Base-by-base conservation (phyloP, 129 eudicot species). In the Helichrysum umbraculigerum region DNA sequence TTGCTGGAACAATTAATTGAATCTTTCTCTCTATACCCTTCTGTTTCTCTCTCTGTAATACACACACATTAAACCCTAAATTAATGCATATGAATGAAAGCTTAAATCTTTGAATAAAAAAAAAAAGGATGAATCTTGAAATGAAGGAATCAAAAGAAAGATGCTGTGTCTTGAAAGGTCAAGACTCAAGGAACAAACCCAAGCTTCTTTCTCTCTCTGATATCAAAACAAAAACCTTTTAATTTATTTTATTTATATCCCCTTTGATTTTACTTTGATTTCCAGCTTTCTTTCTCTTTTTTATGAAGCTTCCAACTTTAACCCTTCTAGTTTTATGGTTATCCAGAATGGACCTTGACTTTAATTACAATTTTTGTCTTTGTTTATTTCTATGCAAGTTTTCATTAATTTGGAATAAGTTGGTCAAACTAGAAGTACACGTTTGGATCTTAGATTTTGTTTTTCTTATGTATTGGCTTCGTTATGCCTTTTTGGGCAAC, bases 121-220 rank as follows among this genome's bases (percentile, higher is more conserved):
- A 63, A 63, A 33, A 63, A 63, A 33, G 25, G 19, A 28, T 29
- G 21, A 16, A 67, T 14, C 71, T 64, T 79, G 83, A 51, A 66
- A 72, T 64, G 66, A 79, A 64, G 41, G 83, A 64, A 72, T 65
- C 73, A 64, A 51, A n/a, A 25, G 78, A 71, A 79, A 79, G 82
- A 77, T 79, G 82, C 54, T 33, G 76, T 69, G 72, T 74, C 77
- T 79, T 79, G 78, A 79, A 62, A 79, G 78, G 78, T 79, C 59
- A 47, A 47, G 54, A 47, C 54, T 47, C 54, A 63, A 65, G 37
- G 72, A 63, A 63, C 70, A 78, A 54, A 34, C 52, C 61, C 82
- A 78, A 68, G 16, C 21, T 34, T 64, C 22, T 68, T 62, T 30
- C 16, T 68, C 79, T 64, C 66, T 76, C 65, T 76, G 16, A 54